These are phyloP conservation scores for Penicillium sp. DNA, from an alignment of 2,329 filamentous ascomycete genomes.

Conservation along the genomic window DNA sequence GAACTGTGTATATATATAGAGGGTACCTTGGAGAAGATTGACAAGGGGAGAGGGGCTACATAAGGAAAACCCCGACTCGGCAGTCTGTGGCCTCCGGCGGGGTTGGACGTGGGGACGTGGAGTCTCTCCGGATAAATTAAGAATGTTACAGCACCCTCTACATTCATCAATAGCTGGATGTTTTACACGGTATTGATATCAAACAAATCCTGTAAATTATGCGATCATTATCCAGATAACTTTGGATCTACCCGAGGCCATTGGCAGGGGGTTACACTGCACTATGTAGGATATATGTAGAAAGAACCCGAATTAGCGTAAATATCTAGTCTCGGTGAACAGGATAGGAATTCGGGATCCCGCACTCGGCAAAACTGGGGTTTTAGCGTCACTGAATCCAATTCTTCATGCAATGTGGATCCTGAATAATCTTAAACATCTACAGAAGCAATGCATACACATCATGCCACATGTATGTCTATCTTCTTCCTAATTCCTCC, in stretches of 20 bases:
- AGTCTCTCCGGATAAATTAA: conserved; percentile 13
- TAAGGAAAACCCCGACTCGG: conserved; percentile 4
- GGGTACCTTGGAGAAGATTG: conserved; percentile 13
- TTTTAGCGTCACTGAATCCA: neutral
- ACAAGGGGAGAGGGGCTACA: conserved; percentile 1
- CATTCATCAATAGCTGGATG: neutral
- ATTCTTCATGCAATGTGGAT: neutral
- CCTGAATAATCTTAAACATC: neutral
- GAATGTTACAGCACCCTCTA: neutral
- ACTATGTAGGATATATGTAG: neutral
- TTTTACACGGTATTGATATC: neutral
- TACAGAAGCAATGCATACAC: too few relatives aligned
- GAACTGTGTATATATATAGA: neutral
- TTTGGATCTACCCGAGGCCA: neutral
- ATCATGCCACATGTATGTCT: too few relatives aligned
- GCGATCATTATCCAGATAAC: neutral
- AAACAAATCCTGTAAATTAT: neutral
- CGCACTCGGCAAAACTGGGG: conserved; percentile 15
- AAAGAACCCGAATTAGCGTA: conserved; percentile 1
- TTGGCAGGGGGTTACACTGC: neutral
- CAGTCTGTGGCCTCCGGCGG: conserved; percentile 12
- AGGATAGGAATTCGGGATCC: conserved; percentile 24
- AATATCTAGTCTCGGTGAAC: conserved; percentile 20
- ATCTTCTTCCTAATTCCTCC: too few relatives aligned
- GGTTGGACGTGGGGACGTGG: conserved; percentile 21